Conservation (phyloP, 768 basidiomycete species). For the Termitomyces sp. region DNA sequence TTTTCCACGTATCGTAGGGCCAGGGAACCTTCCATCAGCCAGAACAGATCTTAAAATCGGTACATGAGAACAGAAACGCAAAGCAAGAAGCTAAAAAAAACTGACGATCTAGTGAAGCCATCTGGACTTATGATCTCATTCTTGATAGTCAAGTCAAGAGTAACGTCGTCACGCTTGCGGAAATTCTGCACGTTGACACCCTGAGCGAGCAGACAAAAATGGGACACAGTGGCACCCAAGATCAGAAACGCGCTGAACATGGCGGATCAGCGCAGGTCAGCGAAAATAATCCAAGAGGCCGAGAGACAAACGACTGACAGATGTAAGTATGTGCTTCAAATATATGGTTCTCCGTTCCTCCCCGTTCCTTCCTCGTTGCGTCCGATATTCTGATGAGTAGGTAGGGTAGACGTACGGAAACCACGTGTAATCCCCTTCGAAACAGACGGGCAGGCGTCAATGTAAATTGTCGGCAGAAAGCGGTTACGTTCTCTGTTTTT, state of each 20-base stretch:
- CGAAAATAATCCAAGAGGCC: not conserved
- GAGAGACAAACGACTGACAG: not conserved
- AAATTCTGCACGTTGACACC: not conserved
- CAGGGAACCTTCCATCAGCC: slow-evolving; percentile 8
- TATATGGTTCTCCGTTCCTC: not conserved
- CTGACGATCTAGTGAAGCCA: slow-evolving; percentile 9
- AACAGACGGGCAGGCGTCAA: not conserved
- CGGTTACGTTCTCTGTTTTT: not conserved
- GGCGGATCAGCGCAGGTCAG: not conserved
- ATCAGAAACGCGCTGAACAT: not conserved
- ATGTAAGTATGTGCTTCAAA: not conserved
- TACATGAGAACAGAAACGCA: not conserved
- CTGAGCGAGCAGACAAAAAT: not conserved
- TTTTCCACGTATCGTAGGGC: slow-evolving; percentile 1
- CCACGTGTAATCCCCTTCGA: not conserved
- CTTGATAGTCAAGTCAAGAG: slow-evolving; percentile 50
- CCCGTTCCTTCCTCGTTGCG: not conserved
- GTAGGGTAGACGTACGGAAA: not conserved
- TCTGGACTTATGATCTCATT: slow-evolving; percentile 54
- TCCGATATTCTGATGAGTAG: not conserved
- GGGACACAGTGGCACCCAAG: not conserved
- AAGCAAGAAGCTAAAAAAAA: not conserved
- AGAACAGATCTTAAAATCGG: slow-evolving; percentile 1
- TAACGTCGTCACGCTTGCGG: slow-evolving; percentile 16
- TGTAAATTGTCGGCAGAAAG: not conserved